Percentiles rank a stretch among this genome's conserved stretches.
Conservation (phyloP, 768 basidiomycete species). For the Tricholoma hemisulphureum region DNA sequence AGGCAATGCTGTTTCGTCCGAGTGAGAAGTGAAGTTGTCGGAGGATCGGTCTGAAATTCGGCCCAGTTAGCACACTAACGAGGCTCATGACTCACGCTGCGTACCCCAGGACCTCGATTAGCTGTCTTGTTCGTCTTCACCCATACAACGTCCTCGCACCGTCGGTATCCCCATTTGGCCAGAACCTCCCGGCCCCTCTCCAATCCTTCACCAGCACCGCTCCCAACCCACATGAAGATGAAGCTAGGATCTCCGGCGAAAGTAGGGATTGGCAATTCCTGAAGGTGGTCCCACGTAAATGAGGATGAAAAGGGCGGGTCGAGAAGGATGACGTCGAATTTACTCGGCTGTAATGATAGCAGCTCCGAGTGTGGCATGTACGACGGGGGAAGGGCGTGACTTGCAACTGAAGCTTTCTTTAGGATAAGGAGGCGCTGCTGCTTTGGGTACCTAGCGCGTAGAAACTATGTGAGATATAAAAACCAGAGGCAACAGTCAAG, state of each 20-base stretch:
- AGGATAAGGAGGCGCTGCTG: slow-evolving; percentile 80
- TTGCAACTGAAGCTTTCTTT: slow-evolving; percentile 76
- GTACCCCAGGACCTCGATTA: slow-evolving; percentile 74
- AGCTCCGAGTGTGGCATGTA: slow-evolving; percentile 67
- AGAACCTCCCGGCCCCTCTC: slow-evolving; percentile 90
- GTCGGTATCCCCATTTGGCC: slow-evolving; percentile 89
- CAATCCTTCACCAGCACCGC: slow-evolving; percentile 84
- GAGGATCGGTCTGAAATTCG: slow-evolving; percentile 61
- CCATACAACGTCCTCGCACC: slow-evolving; percentile 99
- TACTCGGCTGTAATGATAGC: slow-evolving; percentile 54
- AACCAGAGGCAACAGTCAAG: slow-evolving; percentile 15
- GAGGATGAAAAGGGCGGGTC: slow-evolving; percentile 88
- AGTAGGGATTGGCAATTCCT: slow-evolving; percentile 75
- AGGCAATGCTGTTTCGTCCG: slow-evolving; percentile 95
- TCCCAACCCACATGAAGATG: slow-evolving; percentile 94
- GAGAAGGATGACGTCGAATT: slow-evolving; percentile 90
- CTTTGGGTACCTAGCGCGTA: slow-evolving; percentile 78
- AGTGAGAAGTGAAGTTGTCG: slow-evolving; percentile 81
- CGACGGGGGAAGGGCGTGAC: slow-evolving; percentile 67
- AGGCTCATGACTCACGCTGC: slow-evolving; percentile 23
- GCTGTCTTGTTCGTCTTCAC: slow-evolving; percentile 82
- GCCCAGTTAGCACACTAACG: slow-evolving; percentile 6
- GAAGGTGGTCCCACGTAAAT: slow-evolving; percentile 82
- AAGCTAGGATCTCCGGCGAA: slow-evolving; percentile 92
- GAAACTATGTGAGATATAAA: slow-evolving; percentile 4